Base-by-base conservation (phyloP, 2,329 filamentous ascomycete genomes). In the Parastagonospora nodorum region DNA sequence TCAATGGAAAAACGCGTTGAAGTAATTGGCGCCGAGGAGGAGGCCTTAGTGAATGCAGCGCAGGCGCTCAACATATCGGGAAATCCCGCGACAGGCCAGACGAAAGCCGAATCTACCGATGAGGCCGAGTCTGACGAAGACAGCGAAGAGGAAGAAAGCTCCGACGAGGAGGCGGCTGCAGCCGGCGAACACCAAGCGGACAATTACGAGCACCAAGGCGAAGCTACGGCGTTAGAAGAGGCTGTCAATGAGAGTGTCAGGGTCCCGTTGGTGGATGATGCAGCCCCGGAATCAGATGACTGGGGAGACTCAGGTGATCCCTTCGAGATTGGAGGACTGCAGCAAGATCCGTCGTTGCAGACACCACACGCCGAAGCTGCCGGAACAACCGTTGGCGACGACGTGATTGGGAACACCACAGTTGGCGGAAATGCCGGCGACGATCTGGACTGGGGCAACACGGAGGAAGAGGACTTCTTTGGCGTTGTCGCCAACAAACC, bases 121-220 rank as follows among this genome's bases (percentile, higher is more conserved):
- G 49, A 51, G 5, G 44, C 43, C 8, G 54, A 58, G 24, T 53
- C 50, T 1, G 59, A 58, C 5, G 57, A 64, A 5, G 54, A 60
- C 6, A 41, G 39, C 14, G 39, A 24, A n/a, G 53, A 55, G 24
- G 49, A 51, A 8, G 45, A 41, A 9, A 53, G 55, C 30, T 54
- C 50, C 2, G 59, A 58, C 8, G 58, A 64, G 7, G 54, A 60
- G n/a, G 32, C 41, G 3, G 42, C 44, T 6, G 35, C 54, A 2
- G 58, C 59, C 19, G 19, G 19, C 19, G 60, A 63, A 30, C 61
- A 61, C 16, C 57, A 61, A 10, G 68, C 68, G 30, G 68, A 68
- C 30, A 62, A 74, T 35, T 80, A 81, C 56, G 78, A 80, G 49
- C 74, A 77, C 51, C 78, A 81, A 50, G 74, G 78, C 35, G 75